A percentile compares a stretch with the other conserved stretches of the same genome.
Evolutionary conservation across 208 protist genomes (phyloP).

Genomic region (Angomonas ambiguus): DNA sequence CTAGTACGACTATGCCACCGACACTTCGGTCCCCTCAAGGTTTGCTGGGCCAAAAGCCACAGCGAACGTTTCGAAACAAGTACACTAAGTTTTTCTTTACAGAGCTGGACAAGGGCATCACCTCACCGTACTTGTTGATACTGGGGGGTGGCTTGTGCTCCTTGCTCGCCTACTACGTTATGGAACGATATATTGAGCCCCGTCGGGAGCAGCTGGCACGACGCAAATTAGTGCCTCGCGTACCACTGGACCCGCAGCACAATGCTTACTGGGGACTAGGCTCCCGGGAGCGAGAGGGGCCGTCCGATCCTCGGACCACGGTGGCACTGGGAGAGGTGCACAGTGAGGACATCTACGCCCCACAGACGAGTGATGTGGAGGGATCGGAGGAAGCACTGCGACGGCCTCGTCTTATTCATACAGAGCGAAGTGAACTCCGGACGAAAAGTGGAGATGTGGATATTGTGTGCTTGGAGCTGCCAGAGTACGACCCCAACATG

Average conservation of each 20-base stretch:
- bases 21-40: not conserved
- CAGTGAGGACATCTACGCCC: constrained; percentile 20
- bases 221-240: constrained; percentile 39
- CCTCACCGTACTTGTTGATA: constrained; percentile 68
- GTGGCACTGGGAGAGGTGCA: constrained; percentile 12
- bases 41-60: constrained; percentile 32
- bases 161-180: constrained; percentile 53
- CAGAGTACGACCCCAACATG: constrained; percentile 62
- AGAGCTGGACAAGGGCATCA: constrained; percentile 74
- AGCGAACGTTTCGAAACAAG: constrained; percentile 28
- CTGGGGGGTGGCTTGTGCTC: constrained; percentile 40
- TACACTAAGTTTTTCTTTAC: constrained; percentile 75
- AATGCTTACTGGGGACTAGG: constrained; percentile 74
- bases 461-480: constrained; percentile 74
- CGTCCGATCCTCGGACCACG: not conserved
- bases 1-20: not conserved
- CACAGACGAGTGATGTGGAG: constrained; percentile 27
- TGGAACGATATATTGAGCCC: constrained; percentile 49
- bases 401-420: constrained; percentile 69
- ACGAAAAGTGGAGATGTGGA: constrained; percentile 35
- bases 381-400: constrained; percentile 53
- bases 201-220: constrained; percentile 37
- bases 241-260: constrained; percentile 64
- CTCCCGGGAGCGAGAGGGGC: not conserved
- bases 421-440: constrained; percentile 59